A percentile compares a stretch with the other conserved stretches of the same genome.
Conservation (phyloP, 176 grass and related monocot genomes). For the Lolium rigidum region DNA sequence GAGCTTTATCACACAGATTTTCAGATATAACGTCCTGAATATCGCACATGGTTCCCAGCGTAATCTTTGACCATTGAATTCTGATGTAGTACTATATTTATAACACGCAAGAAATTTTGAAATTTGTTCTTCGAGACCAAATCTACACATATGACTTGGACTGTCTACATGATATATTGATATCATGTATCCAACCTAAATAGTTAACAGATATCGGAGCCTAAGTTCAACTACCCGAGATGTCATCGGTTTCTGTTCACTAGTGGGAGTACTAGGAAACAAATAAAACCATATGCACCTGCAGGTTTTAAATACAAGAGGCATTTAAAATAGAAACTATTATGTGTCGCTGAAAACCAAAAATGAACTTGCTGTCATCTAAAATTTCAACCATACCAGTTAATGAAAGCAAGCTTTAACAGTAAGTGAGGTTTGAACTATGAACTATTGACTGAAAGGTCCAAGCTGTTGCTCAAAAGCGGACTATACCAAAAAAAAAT, state of each 20-base stretch:
- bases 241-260: neutral
- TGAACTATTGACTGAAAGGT: constrained; percentile 19
- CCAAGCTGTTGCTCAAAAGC: neutral
- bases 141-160: neutral
- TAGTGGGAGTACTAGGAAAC: constrained; percentile 11
- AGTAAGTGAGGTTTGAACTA: neutral
- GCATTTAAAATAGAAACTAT: constrained; percentile 20
- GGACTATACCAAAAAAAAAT: neutral
- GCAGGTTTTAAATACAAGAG: neutral
- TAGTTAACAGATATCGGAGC: neutral
- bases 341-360: neutral
- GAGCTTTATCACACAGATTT: constrained; percentile 8
- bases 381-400: neutral
- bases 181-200: constrained; percentile 14
- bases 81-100: neutral
- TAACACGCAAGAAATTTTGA: too few species aligned
- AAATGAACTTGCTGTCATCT: neutral
- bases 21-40: constrained; percentile 1
- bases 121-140: neutral
- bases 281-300: constrained; percentile 16
- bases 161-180: neutral
- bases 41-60: neutral
- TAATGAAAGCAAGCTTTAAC: constrained; percentile 1
- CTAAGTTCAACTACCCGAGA: neutral
- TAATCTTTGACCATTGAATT: constrained; percentile 16